Percentiles rank a stretch among this genome's conserved stretches.
These are phyloP conservation scores for Pelargonium australe DNA, from an alignment of 441 rosid genomes.

Conservation along the genomic window DNA sequence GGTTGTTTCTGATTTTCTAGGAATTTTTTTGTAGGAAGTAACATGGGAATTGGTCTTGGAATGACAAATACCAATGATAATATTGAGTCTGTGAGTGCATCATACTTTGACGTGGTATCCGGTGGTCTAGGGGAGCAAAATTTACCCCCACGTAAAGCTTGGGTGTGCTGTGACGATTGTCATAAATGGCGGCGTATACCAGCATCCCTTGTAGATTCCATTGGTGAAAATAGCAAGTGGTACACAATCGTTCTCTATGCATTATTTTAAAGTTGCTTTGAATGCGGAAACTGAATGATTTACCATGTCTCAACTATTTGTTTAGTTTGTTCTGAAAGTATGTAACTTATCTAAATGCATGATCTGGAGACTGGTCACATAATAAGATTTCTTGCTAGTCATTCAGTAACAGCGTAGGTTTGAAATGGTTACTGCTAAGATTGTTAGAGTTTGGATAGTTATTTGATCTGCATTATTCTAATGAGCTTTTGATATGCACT, in stretches of 20 bases:
- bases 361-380: neutral
- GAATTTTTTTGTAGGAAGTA: constrained; percentile 37
- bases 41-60: constrained; percentile 28
- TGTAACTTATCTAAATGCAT: neutral
- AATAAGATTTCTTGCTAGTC: neutral
- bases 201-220: constrained; percentile 52
- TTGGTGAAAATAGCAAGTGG: constrained; percentile 78
- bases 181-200: constrained; percentile 92
- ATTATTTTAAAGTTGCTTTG: constrained; percentile 15
- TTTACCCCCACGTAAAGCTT: constrained; percentile 51
- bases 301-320: neutral
- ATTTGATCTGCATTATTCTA: no score
- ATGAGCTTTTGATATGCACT: no score
- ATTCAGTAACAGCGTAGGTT: neutral
- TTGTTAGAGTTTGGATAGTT: constrained; percentile 1
- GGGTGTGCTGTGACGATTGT: constrained; percentile 95
- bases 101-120: constrained; percentile 34
- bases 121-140: constrained; percentile 34
- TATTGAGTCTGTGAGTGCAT: constrained; percentile 27
- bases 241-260: constrained; percentile 26
- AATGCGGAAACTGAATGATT: constrained; percentile 10
- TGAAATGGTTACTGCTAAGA: neutral
- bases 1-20: constrained; percentile 14
- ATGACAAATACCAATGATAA: constrained; percentile 25
- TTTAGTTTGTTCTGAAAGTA: constrained; percentile 1